Percentiles rank a stretch among this genome's conserved stretches.
phyloP scores from a whole-genome alignment of 805 yeast species.

The Pichia heedii region DNA sequence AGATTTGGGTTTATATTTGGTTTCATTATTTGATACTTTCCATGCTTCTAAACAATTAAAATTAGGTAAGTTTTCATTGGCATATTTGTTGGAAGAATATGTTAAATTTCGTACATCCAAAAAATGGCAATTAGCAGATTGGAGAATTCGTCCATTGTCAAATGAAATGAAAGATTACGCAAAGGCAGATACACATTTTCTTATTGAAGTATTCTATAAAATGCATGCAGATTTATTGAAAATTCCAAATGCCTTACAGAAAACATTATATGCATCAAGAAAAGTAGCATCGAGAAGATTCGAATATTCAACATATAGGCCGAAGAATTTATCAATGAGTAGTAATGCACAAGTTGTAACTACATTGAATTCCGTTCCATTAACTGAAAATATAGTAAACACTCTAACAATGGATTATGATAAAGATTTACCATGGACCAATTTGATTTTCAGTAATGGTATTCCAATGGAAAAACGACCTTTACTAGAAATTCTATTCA shows the following conservation, averaged over 20 bases:
- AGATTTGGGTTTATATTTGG: constrained; percentile 86
- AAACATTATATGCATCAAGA: constrained; percentile 66
- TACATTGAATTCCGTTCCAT: constrained; percentile 24
- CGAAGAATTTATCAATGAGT: constrained; percentile 18
- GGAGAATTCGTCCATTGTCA: constrained; percentile 86
- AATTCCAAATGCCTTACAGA: constrained; percentile 34
- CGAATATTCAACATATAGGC: constrained; percentile 67
- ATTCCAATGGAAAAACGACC: constrained; percentile 45
- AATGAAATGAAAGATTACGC: constrained; percentile 77
- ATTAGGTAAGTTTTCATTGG: constrained; percentile 74
- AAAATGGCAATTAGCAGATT: constrained; percentile 92
- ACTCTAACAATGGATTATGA: constrained; percentile 34
- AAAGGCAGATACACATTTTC: constrained; percentile 88
- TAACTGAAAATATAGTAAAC: constrained; percentile 13
- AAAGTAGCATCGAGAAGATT: constrained; percentile 73
- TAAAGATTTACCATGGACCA: constrained; percentile 56
- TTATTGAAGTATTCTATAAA: constrained; percentile 70
- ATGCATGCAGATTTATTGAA: constrained; percentile 55
- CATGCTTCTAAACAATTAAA: constrained; percentile 80
- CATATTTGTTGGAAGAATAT: constrained; percentile 69
- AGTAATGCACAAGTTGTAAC: constrained; percentile 21
- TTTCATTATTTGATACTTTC: constrained; percentile 84
- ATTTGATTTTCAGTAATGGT: constrained; percentile 55
- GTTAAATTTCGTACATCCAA: constrained; percentile 85
- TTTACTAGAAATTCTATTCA: constrained; percentile 50